Base-by-base conservation (phyloP, 495 filamentous ascomycete species). In the Xylaria nigripes region DNA sequence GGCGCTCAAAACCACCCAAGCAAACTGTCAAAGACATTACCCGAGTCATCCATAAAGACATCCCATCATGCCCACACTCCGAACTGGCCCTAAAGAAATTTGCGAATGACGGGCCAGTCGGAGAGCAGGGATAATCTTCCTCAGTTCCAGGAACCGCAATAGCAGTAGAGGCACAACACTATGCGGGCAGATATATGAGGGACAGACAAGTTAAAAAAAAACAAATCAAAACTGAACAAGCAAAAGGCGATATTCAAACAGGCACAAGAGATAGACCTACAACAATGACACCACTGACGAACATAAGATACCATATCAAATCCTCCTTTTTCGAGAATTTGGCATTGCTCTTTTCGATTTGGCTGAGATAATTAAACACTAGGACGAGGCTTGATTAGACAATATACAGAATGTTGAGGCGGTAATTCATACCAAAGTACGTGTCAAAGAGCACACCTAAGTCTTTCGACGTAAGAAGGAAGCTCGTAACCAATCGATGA, bases 141-240 rank as follows among this genome's bases (percentile, higher is more conserved):
- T 95, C 90, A 77, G 74, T 85, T 89, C 80, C 87, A 95, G 90
- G 90, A 95, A 95, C 89, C 90, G 89, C 83, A 80, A 83, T 87
- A 92, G 88, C 67, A 72, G 71, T 68, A 60, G 65, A 79, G 83
- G 58, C 83, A 71, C 63, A 69, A 70, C 80, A 79, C 90, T 90
- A 88, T 81, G 81, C 90, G 91, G 89, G 91, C 90, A 96, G 91
- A 87, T 89, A 85, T 86, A 77, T 78, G 89, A 91, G 86, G 87
- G 85, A 68, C 29, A 43, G 44, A 22, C 47, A 40, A 36, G 34
- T n/a, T n/a, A 8, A 24, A 36, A 48, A 32, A 45, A 25, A 16
- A 19, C n/a, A 45, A 30, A 13, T 23, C 45, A 45, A 23, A 19
- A 8, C 23, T 48, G 19, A 10, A 24, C 8, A 43, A 19, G 27